Evolutionary conservation across 495 filamentous ascomycete species (phyloP).

Genomic region (Xylaria flabelliformis): DNA sequence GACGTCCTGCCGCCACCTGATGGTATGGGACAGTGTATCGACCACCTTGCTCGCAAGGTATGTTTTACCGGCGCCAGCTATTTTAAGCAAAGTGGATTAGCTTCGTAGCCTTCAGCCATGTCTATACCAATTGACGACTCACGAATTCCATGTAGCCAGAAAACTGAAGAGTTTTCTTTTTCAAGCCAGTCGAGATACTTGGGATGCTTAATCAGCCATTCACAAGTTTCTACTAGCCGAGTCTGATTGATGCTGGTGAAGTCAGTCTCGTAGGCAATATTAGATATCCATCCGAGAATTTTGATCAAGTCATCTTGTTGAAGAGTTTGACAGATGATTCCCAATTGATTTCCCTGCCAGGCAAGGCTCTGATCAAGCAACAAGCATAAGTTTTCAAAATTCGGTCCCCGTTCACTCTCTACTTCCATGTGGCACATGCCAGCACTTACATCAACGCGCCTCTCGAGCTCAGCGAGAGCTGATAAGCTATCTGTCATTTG

Average conservation of each 20-base stretch:
- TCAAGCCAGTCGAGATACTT: constrained; percentile 5
- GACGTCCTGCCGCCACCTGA: neutral
- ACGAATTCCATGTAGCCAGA: constrained; percentile 10
- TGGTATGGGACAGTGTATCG: neutral
- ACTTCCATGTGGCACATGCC: neutral
- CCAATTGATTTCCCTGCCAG: neutral
- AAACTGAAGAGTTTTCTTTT: neutral
- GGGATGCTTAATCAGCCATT: neutral
- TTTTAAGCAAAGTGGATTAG: neutral
- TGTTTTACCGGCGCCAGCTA: neutral
- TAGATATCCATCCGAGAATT: neutral
- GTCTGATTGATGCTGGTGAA: neutral
- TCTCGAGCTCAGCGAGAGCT: neutral
- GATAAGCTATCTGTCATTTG: neutral
- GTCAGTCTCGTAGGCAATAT: neutral
- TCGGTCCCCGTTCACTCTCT: neutral
- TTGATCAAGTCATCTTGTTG: neutral
- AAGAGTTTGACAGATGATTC: neutral
- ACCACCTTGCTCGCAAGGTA: constrained; percentile 5
- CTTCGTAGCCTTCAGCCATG: neutral
- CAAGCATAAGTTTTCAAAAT: neutral
- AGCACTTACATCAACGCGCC: neutral
- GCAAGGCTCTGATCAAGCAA: neutral
- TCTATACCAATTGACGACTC: neutral
- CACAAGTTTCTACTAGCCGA: neutral